A percentile compares a stretch with the other conserved stretches of the same genome.
These are phyloP conservation scores for Piedraia hortae DNA, from an alignment of 2,329 filamentous ascomycete genomes.

Conservation along the genomic window DNA sequence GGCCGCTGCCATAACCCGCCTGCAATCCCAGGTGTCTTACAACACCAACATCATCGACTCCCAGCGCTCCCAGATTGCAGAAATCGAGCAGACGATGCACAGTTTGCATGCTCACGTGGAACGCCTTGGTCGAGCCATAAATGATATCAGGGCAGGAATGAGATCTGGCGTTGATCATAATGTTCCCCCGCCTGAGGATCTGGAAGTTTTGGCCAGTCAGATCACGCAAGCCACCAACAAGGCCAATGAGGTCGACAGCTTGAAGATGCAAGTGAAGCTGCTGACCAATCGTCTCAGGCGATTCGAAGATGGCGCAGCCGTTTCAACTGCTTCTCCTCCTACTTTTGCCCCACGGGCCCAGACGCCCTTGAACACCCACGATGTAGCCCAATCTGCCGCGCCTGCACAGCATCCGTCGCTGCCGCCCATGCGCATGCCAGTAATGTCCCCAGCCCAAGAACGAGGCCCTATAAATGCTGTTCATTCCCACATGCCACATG, in stretches of 20 bases:
- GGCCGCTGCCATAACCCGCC: conserved; percentile 16
- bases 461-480: conserved; percentile 3
- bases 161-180: conserved; percentile 4
- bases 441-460: conserved; percentile 4
- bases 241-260: conserved; percentile 19
- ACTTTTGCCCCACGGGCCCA: too few species aligned
- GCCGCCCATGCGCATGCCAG: too few species aligned
- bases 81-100: conserved; percentile 15
- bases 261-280: conserved; percentile 21
- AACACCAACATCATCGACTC: conserved; percentile 17
- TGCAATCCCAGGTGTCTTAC: conserved; percentile 22
- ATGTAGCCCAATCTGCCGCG: too few species aligned
- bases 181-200: conserved; percentile 7
- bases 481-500: conserved; percentile 2
- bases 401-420: too few species aligned
- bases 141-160: conserved; percentile 14
- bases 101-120: conserved; percentile 16
- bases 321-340: too few species aligned
- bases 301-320: conserved; percentile 8
- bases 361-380: too few species aligned
- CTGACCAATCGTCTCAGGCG: conserved; percentile 20
- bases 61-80: conserved; percentile 16
- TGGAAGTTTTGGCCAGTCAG: conserved; percentile 19
- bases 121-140: conserved; percentile 11
- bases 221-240: conserved; percentile 16